phyloP scores from a whole-genome alignment of 2,329 filamentous ascomycete species.

The Paecilomyces niveus region DNA sequence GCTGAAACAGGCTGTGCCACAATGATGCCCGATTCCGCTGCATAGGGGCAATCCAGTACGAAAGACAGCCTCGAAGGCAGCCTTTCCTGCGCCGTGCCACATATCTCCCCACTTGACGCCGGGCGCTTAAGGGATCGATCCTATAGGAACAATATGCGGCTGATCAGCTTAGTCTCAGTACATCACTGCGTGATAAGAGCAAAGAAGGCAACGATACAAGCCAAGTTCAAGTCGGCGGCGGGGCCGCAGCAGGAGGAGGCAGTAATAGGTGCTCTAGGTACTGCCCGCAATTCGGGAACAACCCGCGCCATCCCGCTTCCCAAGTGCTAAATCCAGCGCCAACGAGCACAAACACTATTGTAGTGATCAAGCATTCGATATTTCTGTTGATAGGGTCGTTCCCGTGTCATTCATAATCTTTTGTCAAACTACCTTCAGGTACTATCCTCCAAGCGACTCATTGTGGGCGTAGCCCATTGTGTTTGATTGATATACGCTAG shows the following conservation, averaged over 20 bases:
- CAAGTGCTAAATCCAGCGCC: not conserved
- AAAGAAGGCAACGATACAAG: no score
- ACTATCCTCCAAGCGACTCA: no score
- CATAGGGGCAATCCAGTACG: not conserved
- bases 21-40: not conserved
- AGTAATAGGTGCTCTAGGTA: not conserved
- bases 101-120: not conserved
- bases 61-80: not conserved
- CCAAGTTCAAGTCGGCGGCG: not conserved
- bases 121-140: not conserved
- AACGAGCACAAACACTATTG: not conserved
- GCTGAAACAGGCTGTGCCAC: not conserved
- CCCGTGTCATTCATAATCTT: no score
- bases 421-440: no score
- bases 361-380: not conserved
- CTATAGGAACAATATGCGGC: not conserved
- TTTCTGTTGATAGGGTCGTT: not conserved
- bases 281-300: not conserved
- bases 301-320: not conserved
- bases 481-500: no score
- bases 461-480: no score
- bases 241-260: not conserved
- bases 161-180: not conserved
- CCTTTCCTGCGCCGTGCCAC: not conserved
- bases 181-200: no score